These are phyloP conservation scores for Nitzschia inconspicua DNA, from an alignment of 108 stramenopile species.

Conservation along the genomic window DNA sequence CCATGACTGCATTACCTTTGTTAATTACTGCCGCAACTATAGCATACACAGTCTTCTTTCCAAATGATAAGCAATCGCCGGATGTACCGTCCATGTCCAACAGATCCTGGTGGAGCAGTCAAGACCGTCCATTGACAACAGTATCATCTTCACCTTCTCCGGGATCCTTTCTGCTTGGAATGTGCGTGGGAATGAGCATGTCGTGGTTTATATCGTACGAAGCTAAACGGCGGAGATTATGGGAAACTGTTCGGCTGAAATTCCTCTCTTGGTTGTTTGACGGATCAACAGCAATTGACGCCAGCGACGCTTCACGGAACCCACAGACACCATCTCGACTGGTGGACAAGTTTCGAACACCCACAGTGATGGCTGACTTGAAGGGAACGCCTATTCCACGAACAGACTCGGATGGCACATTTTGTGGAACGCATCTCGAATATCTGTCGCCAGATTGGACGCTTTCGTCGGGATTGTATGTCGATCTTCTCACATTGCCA, in stretches of 20 bases:
- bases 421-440: conserved; percentile 11
- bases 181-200: conserved; percentile 9
- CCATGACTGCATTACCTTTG: conserved; percentile 23
- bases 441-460: conserved; percentile 29
- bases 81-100: too few relatives aligned
- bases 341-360: conserved; percentile 19
- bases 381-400: conserved; percentile 10
- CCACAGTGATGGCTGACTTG: conserved; percentile 2
- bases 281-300: neutral
- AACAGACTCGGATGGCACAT: neutral
- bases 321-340: neutral
- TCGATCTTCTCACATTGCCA: conserved; percentile 21
- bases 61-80: conserved; percentile 6
- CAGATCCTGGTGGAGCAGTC: too few relatives aligned
- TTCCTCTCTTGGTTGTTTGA: conserved; percentile 15
- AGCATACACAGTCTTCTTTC: conserved; percentile 13
- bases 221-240: conserved; percentile 9
- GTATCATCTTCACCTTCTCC: neutral
- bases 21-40: conserved; percentile 19
- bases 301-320: neutral
- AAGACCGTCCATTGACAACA: neutral
- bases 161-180: conserved; percentile 13
- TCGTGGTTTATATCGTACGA: conserved; percentile 16
- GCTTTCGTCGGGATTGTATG: conserved; percentile 17
- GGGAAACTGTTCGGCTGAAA: conserved; percentile 19